These are phyloP conservation scores for Poa pratensis DNA, from an alignment of 176 grass and related monocot genomes.

Conservation along the genomic window DNA sequence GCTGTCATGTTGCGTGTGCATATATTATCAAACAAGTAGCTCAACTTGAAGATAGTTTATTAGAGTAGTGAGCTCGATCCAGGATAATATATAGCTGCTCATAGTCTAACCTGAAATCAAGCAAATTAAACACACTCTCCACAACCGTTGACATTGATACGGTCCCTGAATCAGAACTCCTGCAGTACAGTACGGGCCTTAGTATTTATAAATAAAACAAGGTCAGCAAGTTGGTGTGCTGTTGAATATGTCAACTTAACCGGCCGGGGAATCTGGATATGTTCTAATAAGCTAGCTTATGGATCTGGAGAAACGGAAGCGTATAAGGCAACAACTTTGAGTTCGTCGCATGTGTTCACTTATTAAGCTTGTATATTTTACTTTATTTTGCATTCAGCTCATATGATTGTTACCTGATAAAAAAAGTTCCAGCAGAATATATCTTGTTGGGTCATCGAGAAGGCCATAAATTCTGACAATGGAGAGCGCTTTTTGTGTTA, in stretches of 20 bases:
- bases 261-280: not conserved
- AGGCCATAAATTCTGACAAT: not conserved
- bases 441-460: too few species aligned
- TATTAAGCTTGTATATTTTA: not conserved
- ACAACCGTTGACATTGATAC: slow-evolving; percentile 40
- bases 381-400: too few species aligned
- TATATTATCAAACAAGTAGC: not conserved
- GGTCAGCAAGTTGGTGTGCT: not conserved
- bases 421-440: not conserved
- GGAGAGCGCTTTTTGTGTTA: not conserved
- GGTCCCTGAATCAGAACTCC: slow-evolving; percentile 2
- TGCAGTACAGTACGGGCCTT: not conserved
- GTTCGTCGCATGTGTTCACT: not conserved
- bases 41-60: not conserved
- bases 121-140: not conserved
- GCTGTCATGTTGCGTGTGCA: not conserved
- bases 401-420: not conserved
- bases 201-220: not conserved
- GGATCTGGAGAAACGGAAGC: not conserved
- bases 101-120: slow-evolving; percentile 27
- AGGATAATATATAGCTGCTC: slow-evolving; percentile 9
- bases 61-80: slow-evolving; percentile 26
- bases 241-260: not conserved
- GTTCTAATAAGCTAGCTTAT: not conserved
- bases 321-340: not conserved